Percentiles rank a stretch among this genome's conserved stretches.
Conservation (phyloP, 2,329 filamentous ascomycete species). For the Xylaria hypoxylon region DNA sequence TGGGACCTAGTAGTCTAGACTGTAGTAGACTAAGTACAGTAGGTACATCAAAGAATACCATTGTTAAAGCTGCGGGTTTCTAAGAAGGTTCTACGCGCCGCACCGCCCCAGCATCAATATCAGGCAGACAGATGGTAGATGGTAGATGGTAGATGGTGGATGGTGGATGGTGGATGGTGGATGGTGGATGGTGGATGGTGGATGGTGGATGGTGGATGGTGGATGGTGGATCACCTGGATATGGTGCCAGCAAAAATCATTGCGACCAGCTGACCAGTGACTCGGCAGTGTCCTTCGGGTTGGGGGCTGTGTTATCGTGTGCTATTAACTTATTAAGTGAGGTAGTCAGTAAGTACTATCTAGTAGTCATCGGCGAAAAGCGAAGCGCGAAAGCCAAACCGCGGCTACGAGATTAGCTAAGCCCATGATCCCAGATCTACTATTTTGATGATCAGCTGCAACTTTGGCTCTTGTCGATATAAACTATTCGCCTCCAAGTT, state of each 20-base stretch:
- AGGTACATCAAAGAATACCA: no score
- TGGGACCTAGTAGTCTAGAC: background rate
- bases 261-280: conserved; percentile 31
- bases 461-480: background rate
- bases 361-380: conserved; percentile 24
- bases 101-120: conserved; percentile 20
- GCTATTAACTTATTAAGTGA: no score
- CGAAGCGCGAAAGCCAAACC: conserved; percentile 21
- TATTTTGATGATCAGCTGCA: conserved; percentile 1
- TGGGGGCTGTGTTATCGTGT: conserved; percentile 28
- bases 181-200: no score
- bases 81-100: background rate
- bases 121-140: conserved; percentile 26
- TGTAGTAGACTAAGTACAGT: no score
- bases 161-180: no score
- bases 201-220: no score
- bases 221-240: conserved; percentile 35
- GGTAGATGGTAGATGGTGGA: no score
- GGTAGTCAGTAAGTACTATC: no score
- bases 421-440: background rate
- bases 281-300: conserved; percentile 11
- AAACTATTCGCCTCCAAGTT: background rate
- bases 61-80: conserved; percentile 9
- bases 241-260: conserved; percentile 14
- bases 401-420: conserved; percentile 13